Conservation (phyloP, 306 rosid species). For the Cajanus cajan region DNA sequence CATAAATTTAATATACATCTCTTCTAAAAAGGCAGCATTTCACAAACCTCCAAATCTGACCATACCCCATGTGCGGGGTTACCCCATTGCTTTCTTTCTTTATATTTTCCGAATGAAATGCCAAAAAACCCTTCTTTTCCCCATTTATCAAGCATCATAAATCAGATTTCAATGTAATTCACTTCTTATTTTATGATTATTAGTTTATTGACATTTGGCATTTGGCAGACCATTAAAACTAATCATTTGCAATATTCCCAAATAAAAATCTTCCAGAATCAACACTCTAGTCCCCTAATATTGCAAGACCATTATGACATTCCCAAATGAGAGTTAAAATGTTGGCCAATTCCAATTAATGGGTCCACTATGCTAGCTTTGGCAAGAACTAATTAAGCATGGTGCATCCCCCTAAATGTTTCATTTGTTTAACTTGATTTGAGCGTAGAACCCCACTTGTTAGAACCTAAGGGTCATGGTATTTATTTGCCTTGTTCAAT, state of each 20-base stretch:
- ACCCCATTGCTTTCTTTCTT: slow-evolving; percentile 42
- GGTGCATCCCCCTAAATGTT: slow-evolving; percentile 55
- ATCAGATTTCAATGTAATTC: slow-evolving; percentile 31
- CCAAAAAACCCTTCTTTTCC: slow-evolving; percentile 59
- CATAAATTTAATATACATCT: slow-evolving; percentile 6
- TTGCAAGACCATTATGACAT: not conserved
- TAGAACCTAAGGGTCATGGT: slow-evolving; percentile 51
- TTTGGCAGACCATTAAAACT: not conserved
- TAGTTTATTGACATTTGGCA: slow-evolving; percentile 11
- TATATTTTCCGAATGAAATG: slow-evolving; percentile 38
- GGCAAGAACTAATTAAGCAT: slow-evolving; percentile 32
- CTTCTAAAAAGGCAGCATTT: slow-evolving; percentile 37
- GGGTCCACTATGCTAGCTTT: slow-evolving; percentile 34
- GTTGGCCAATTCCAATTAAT: slow-evolving; percentile 22
- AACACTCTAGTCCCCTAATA: not conserved
- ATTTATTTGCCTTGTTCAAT: slow-evolving; percentile 45
- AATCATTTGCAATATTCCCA: slow-evolving; percentile 29
- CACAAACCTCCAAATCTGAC: slow-evolving; percentile 58
- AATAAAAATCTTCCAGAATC: not conserved
- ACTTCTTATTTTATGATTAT: slow-evolving; percentile 20
- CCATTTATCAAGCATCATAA: slow-evolving; percentile 32
- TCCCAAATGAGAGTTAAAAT: not conserved
- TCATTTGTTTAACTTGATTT: slow-evolving; percentile 28
- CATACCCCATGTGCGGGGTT: slow-evolving; percentile 78
- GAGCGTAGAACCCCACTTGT: slow-evolving; percentile 41